Evolutionary conservation across 1,139 yeast genomes (phyloP), one percentile per base, ranked within the genome.

Genomic region (Suhomyces bolitotheri): DNA sequence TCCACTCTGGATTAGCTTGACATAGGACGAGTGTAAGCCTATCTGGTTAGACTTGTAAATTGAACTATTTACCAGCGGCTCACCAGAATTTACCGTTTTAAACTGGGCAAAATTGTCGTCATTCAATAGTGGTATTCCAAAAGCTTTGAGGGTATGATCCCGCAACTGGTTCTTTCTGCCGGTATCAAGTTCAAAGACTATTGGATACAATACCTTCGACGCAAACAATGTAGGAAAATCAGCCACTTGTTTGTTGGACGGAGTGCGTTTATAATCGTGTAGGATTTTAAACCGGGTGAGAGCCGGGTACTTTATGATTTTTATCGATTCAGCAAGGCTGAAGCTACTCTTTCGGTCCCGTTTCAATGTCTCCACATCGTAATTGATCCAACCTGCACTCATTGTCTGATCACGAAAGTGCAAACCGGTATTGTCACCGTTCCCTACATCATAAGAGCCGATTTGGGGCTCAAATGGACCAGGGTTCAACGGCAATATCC

Each of bases 151-250:
- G 3, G 54, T 45, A 34, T 57, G 62, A 27, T 57, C 61, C 26
- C 62, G 34, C 21, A 57, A 51, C 39, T 57, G 62, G 39, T 57
- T 57, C 39, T 57, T 56, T 21, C 61, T 32, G 6, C 62, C 62
- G 0, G 61, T 56, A 22, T 42, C 41, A 10, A 57, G 41, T 33
- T 56, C 52, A 22, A 54, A 37, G 5, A 54, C 38, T 1, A 54
- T 36, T 1, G 62, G 62, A 12, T 48, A 43, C 4, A 49, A 31
- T 5, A 26, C 25, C 21, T 43, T 45, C 12, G 38, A 32, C 10
- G 25, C 25, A 33, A 36, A 49, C 8, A 54, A 39, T 4, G 31
- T 29, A 4, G 55, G 55, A 31, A 47, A 53, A 13, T 31, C 27
- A 6, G 12, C 9, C 13, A 25, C 22, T 16, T 41, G 39, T 11